Evolutionary conservation across 108 stramenopile species (phyloP), one percentile per base, ranked within the genome.

Genomic region (Cyclotella choctawhatcheeana): DNA sequence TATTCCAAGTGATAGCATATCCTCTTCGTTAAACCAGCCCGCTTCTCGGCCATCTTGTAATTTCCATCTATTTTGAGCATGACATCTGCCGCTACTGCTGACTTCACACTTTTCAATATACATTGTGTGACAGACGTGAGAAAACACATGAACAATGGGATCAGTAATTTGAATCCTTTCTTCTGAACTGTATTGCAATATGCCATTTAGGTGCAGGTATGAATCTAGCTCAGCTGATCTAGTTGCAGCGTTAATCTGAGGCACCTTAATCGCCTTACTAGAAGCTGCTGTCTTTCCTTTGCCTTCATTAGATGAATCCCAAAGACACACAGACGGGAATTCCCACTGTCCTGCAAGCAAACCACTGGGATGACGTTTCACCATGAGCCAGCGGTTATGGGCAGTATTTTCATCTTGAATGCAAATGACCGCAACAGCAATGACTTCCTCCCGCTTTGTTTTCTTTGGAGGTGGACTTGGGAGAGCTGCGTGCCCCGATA

Each of bases 331-430:
- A 24, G 76, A 69, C 14, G 95, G 92, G 64, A 96, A 93, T 47
- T 96, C 95, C 95, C 92, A 93, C 59, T 96, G 95, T 5, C 89
- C 89, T 62, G 74, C 83, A 56, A 96, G 67, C 48, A 96, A 69
- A 24, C 95, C 95, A 6, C 79, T 64, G 7, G 45, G 47, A 34
- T 88, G 89, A 33, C 95, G 80, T 67, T 88, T 89, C 16, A 88
- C 83, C 81, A 96, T 78, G 26, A 96, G 69, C 85, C 89, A 96
- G 53, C 68, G 30, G 14, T 60, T 52, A 17, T 75, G 77, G 29
- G 51, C 44, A 14, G 68, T 62, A 5, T 64, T 43, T 29, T 58
- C 27, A 33, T 53, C n/a, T 51, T 51, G 43, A 16, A 45, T 44
- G 31, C 68, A 62, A 40, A 94, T 44, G 44, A 79, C 92, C 0